Evolutionary conservation across 1,284 basidiomycete species (phyloP), one percentile per base, ranked within the genome.

Genomic region (Apiotrichum veenhuisii): DNA sequence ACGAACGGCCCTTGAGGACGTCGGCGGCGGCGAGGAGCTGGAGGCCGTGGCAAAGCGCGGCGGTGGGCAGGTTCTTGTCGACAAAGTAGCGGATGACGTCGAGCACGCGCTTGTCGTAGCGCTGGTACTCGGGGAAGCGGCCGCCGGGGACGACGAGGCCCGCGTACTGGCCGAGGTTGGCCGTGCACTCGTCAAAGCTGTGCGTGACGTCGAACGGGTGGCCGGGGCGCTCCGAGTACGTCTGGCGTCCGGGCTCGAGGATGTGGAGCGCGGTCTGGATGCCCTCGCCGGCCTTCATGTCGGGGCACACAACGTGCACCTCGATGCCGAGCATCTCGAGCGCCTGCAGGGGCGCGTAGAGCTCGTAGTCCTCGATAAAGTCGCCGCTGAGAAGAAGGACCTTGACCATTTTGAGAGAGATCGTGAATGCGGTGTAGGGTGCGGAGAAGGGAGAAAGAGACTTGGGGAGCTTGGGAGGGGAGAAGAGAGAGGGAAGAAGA

Each of bases 311-410:
- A 7, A 62, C 43, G 60, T 62, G 57, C 22, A 58, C 57, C 18
- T 62, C 57, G 48, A 62, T 49, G 51, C 60, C 60, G 34, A 62
- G 57, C 57, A 58, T 62, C 52, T 59, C 57, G 38, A 62, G 49
- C 26, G 57, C 60, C 54, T 59, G 54, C 20, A 62, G 60, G 10
- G 60, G 60, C 18, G 57, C 57, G 44, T 58, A 62, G 33, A 62
- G 60, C 60, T 62, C 60, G 49, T 62, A 62, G 54, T 59, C 60
- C 41, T 62, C 59, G 51, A 62, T 58, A 20, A 58, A 56, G 42
- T 62, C 60, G 54, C 60, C 60, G 41, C 47, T 26, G 27, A 62
- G 57, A 22, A 62, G 49, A n/a, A 58, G 57, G n/a, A 62, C 52
- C 50, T 53, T 52, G 52, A 55, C 55, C 17, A n/a, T n/a, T n/a